Evolutionary conservation across 2,329 filamentous ascomycete genomes (phyloP).

Genomic region (Elsinoe ampelina): DNA sequence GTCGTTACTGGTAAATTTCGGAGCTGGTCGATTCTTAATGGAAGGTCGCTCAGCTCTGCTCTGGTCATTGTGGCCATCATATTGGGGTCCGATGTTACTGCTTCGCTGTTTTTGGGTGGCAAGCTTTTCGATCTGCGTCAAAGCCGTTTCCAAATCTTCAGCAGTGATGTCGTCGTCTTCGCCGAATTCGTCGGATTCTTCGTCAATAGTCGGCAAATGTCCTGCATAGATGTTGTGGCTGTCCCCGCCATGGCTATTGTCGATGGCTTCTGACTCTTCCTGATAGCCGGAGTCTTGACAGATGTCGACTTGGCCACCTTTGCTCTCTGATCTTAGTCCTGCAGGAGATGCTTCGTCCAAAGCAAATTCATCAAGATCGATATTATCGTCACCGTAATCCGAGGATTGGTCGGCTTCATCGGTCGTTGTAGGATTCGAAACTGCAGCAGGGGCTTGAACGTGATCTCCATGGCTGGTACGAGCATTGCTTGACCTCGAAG

Average conservation of each 20-base stretch:
- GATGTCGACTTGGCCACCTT: neutral
- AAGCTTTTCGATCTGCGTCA: constrained; percentile 14
- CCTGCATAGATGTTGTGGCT: neutral
- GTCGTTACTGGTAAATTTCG: constrained; percentile 4
- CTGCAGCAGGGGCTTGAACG: too few species aligned
- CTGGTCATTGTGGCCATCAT: neutral
- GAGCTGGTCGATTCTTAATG: neutral
- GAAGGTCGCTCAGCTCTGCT: neutral
- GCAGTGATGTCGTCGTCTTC: constrained; percentile 43
- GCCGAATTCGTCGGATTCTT: constrained; percentile 35
- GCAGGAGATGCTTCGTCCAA: constrained; percentile 2
- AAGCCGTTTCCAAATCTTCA: constrained; percentile 46
- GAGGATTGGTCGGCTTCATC: neutral
- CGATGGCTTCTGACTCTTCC: constrained; percentile 11
- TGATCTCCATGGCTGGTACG: too few species aligned
- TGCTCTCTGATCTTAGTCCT: neutral
- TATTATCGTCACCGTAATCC: constrained; percentile 19
- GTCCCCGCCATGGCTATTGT: neutral
- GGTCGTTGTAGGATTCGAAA: too few species aligned
- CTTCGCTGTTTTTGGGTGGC: neutral
- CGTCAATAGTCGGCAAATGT: constrained; percentile 16
- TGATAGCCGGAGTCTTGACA: constrained; percentile 12
- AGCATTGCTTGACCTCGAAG: neutral
- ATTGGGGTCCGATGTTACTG: neutral
- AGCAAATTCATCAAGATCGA: constrained; percentile 17